phyloP scores from a whole-genome alignment of 1,139 yeast genomes.

The Suhomyces choctaworum region DNA sequence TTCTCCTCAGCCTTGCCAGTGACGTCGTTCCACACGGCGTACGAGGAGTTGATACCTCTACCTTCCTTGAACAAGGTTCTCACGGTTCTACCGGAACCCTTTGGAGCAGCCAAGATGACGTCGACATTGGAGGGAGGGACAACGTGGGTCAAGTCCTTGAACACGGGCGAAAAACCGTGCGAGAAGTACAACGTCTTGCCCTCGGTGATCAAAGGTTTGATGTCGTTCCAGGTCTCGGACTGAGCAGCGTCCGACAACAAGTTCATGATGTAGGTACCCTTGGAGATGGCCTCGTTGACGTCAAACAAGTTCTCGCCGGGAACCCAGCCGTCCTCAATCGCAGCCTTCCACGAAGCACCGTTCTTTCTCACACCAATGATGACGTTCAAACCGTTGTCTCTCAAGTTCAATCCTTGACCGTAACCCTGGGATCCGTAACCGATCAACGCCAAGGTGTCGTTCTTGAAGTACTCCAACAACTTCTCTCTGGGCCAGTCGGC shows the following conservation, averaged over 20 bases:
- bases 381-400: conserved; percentile 98
- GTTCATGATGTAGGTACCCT: conserved; percentile 96
- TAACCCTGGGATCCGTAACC: conserved; percentile 99
- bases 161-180: conserved; percentile 99
- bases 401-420: conserved; percentile 98
- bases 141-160: conserved; percentile 95
- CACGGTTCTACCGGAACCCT: conserved; percentile 99
- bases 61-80: conserved; percentile 99
- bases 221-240: conserved; percentile 91
- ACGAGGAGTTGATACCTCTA: conserved; percentile 99
- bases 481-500: conserved; percentile 99
- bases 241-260: conserved; percentile 98
- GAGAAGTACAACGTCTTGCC: conserved; percentile 98
- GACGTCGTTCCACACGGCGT: conserved; percentile 99
- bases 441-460: conserved; percentile 94
- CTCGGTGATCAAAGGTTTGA: conserved; percentile 91
- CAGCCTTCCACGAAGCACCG: conserved; percentile 99
- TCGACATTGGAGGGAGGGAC: conserved; percentile 94
- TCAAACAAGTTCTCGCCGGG: conserved; percentile 98
- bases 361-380: conserved; percentile 97
- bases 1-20: conserved; percentile 99
- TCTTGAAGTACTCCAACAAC: conserved; percentile 92
- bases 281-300: conserved; percentile 86
- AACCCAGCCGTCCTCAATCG: conserved; percentile 99
- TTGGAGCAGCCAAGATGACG: conserved; percentile 98